Evolutionary conservation across 257 asterid genomes (phyloP), one percentile per base, ranked within the genome.

Genomic region (Oldenlandia corymbosa): DNA sequence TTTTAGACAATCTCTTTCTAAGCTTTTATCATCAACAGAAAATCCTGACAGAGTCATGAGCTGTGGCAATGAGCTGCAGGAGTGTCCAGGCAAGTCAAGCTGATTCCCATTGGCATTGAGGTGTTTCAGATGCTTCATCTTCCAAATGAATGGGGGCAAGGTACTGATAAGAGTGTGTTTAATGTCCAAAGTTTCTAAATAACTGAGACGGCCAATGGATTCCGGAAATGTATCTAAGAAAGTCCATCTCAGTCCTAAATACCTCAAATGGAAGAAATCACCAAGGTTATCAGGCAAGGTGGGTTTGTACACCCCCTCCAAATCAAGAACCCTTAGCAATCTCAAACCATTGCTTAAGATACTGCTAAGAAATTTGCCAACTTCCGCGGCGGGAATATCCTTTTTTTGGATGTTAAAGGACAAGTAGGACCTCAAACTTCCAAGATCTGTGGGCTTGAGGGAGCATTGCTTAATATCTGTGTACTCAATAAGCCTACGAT

Each of bases 191-290:
- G 74, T 63, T 53, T 77, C 79, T 7, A 77, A 76, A 52, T 62
- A 51, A 48, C 48, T 49, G 20, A 77, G 54, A 20, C 63, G 48
- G 41, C 79, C 79, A 0, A 77, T 55, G 18, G 79, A 70, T 58
- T 64, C 34, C 20, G 82, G 82, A 7, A 77, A 72, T 17, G 31
- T 36, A 41, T 73, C 82, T 66, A 77, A 63, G 76, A 73, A 77
- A 50, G 82, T 77, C 82, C 82, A 77, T 65, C 82, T 73, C 60
- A 77, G 70, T 17, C 82, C 82, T 39, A 77, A 60, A 55, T 77
- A 77, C 61, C 77, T 70, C 60, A 77, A 46, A 32, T 57, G 64
- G 64, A 66, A 57, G 32, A 73, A 62, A 48, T 73, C 71, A 21
- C 82, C 82, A 20, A 77, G 71, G 60, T 70, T 70, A 32, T 73